Evolutionary conservation across 164 flowering plant species (phyloP).

Genomic region (Magnolia changhungtana): DNA sequence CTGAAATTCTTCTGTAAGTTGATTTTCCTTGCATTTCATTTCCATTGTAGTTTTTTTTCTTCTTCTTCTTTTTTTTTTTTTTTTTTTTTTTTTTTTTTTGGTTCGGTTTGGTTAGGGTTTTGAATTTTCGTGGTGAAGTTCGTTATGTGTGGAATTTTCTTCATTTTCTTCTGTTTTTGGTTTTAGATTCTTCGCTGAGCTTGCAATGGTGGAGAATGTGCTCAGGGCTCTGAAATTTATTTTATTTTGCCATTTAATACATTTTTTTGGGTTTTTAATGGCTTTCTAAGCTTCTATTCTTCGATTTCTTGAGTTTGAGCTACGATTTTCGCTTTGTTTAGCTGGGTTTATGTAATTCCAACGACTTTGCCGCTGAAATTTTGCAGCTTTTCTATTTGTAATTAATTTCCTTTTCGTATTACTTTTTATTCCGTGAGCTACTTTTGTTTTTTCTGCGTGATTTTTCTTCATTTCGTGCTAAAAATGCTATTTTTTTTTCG

Average conservation of each 20-base stretch:
- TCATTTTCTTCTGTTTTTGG: not conserved
- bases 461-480: not conserved
- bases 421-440: not conserved
- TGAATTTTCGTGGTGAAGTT: not conserved
- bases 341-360: not conserved
- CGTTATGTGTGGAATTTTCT: not conserved
- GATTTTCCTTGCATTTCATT: not conserved
- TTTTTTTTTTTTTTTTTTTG: too few relatives aligned
- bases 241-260: not conserved
- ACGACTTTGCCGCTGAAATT: not conserved
- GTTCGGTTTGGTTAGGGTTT: too few relatives aligned
- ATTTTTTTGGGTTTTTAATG: not conserved
- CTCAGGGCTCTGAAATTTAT: not conserved
- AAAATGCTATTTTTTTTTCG: not conserved
- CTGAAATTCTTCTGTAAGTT: slow-evolving; percentile 12
- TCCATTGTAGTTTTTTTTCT: too few relatives aligned
- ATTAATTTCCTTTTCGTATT: not conserved
- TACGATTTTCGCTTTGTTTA: not conserved
- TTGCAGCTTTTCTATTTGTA: not conserved
- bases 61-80: too few relatives aligned
- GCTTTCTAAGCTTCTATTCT: not conserved
- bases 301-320: not conserved
- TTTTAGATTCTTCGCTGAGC: not conserved
- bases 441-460: not conserved
- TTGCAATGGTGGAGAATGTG: not conserved